phyloP scores from a whole-genome alignment of 23 red algal species.

The Gracilaria gracilis region DNA sequence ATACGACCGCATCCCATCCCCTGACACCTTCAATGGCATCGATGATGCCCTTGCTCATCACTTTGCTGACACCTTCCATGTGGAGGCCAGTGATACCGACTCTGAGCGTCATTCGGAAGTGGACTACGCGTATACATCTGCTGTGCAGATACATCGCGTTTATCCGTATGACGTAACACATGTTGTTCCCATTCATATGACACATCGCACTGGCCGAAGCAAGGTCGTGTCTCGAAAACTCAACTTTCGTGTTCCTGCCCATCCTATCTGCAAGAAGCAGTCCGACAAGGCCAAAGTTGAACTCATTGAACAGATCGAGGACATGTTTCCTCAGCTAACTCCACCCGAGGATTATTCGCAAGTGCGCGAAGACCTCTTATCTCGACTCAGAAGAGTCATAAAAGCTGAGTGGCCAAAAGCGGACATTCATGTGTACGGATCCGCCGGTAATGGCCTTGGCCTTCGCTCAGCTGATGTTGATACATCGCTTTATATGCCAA shows the following conservation, averaged over 20 bases:
- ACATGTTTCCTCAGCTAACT: slow-evolving; percentile 62
- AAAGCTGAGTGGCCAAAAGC: slow-evolving; percentile 58
- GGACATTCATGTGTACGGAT: slow-evolving; percentile 87
- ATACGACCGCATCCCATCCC: slow-evolving; percentile 3
- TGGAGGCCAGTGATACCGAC: slow-evolving; percentile 68
- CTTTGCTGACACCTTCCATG: slow-evolving; percentile 23
- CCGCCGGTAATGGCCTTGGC: slow-evolving; percentile 81
- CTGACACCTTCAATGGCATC: neutral
- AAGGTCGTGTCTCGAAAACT: slow-evolving; percentile 55
- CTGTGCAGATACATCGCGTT: slow-evolving; percentile 8
- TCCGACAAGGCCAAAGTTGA: slow-evolving; percentile 62
- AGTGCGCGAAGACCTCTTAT: slow-evolving; percentile 49
- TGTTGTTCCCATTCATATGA: slow-evolving; percentile 6
- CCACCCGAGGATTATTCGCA: slow-evolving; percentile 37
- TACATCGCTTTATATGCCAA: slow-evolving; percentile 80
- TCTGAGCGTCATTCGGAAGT: slow-evolving; percentile 68
- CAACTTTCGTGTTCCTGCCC: slow-evolving; percentile 42
- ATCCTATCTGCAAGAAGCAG: slow-evolving; percentile 50
- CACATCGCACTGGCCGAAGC: slow-evolving; percentile 30
- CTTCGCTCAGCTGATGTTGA: slow-evolving; percentile 88
- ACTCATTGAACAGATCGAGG: slow-evolving; percentile 67
- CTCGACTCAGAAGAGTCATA: slow-evolving; percentile 52
- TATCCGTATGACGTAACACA: slow-evolving; percentile 20
- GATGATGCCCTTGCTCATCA: slow-evolving; percentile 31
- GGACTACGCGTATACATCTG: slow-evolving; percentile 13